Conservation (phyloP, 345 rosid genomes). For the Syzygium aromaticum region DNA sequence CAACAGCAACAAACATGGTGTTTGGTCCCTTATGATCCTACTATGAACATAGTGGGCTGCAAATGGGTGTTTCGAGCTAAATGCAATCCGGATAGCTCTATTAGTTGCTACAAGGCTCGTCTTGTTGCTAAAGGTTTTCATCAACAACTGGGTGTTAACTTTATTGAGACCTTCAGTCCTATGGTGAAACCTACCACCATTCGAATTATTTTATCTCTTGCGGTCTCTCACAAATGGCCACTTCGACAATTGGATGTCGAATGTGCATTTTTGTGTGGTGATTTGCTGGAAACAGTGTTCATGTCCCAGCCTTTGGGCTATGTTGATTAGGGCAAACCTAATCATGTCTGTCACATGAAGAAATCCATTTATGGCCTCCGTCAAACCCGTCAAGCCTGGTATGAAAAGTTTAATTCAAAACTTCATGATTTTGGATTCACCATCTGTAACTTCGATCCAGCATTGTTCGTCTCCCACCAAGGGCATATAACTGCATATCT, state of each 20-base stretch:
- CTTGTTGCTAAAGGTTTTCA: background rate
- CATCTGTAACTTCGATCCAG: background rate
- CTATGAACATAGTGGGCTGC: background rate
- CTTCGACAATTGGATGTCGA: background rate
- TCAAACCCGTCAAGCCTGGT: background rate
- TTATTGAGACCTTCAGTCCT: background rate
- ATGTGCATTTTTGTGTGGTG: background rate
- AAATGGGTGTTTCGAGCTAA: background rate
- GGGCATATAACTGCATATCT: background rate
- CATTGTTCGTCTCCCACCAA: background rate
- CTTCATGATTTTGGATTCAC: background rate
- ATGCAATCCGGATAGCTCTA: background rate
- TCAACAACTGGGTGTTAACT: background rate
- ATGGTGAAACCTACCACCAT: background rate
- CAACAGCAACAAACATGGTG: background rate
- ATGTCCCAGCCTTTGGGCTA: background rate
- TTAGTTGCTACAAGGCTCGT: background rate
- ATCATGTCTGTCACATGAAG: background rate
- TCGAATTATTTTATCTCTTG: background rate
- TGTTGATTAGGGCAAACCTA: background rate
- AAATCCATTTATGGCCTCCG: background rate
- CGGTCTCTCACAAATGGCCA: background rate
- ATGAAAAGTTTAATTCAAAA: background rate
- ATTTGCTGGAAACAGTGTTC: background rate
- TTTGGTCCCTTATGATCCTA: background rate